Conservation (phyloP, 2,329 filamentous ascomycete genomes). For the Amauroascus verrucosus region DNA sequence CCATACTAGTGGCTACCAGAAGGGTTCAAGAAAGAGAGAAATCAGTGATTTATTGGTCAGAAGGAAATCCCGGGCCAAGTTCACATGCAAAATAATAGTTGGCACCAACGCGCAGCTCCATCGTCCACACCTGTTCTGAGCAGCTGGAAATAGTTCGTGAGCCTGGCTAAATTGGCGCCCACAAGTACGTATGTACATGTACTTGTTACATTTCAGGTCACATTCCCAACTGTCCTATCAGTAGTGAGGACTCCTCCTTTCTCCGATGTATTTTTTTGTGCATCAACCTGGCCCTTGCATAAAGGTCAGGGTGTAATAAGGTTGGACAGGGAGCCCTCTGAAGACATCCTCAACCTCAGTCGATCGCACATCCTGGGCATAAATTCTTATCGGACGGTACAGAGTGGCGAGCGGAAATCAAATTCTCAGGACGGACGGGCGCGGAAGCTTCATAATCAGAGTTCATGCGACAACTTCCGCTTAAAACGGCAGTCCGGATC, state of each 20-base stretch:
- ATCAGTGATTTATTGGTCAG: not conserved
- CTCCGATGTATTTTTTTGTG: not conserved
- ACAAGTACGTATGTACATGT: not conserved
- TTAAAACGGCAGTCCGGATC: not conserved
- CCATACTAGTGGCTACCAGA: not conserved
- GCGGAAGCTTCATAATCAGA: not conserved
- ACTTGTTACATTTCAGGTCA: not conserved
- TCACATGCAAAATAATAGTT: slow-evolving; percentile 2
- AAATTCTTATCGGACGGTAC: not conserved
- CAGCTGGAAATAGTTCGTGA: not conserved
- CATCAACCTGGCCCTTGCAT: slow-evolving; percentile 9
- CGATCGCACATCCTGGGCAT: not conserved
- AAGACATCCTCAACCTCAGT: not conserved
- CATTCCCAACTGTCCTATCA: not conserved
- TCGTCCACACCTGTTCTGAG: not conserved
- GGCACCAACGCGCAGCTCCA: not conserved
- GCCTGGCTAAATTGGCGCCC: not conserved
- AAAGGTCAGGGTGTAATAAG: not conserved
- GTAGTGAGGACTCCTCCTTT: not conserved
- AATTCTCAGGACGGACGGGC: not conserved
- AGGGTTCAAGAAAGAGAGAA: not conserved
- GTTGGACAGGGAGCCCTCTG: slow-evolving; percentile 1
- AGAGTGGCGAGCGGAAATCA: not conserved
- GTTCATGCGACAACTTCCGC: not conserved
- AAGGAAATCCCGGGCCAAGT: not conserved